Base-by-base conservation (phyloP, 2,329 filamentous ascomycete species). In the Zasmidium cellare region DNA sequence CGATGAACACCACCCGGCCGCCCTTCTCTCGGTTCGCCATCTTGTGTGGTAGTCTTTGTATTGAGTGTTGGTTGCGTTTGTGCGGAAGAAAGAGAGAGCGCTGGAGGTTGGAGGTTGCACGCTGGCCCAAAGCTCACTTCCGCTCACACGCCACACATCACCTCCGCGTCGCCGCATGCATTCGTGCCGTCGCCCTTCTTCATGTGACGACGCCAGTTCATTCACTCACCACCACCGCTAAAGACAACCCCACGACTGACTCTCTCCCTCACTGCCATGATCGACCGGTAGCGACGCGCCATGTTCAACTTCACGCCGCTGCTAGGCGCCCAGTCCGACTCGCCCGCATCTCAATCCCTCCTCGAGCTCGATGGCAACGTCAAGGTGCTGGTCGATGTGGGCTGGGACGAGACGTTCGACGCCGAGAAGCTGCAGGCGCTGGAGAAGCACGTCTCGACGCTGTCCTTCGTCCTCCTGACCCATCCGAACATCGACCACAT, bases 261-360 rank as follows among this genome's bases (percentile, higher is more conserved):
- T n/a, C 22, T 2, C 24, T 14, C 14, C 23, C 22, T 16, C 14
- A 24, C 19, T 23, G 46, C 22, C 46, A 49, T 49, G 16, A 23
- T 18, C 22, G 35, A 41, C 46, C 22, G 46, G 46, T 23, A 18
- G 20, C 16, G 35, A 44, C 11, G 12, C n/a, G 53, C n/a, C 69
- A 99, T 99, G 94, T 97, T 99, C 81, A 96, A 89, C 65, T 97
- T 97, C 77, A 96, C 90, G 70, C 87, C 94, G 48, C 82, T 99
- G 57, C 87, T 96, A 67, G 94, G 94, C 72, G 93, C 94, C 60
- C 91, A 96, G 71, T 92, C 91, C 52, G 85, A 89, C 65, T 94
- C 91, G 48, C 82, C 87, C 58, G 92, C 93, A 46, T 96, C 92
- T 63, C 92, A 97, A 74, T 97, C 94, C n/a, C 85, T 99, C 35